These are phyloP conservation scores for Pontederia crassipes DNA, from an alignment of 176 grass and related monocot species.

Conservation along the genomic window DNA sequence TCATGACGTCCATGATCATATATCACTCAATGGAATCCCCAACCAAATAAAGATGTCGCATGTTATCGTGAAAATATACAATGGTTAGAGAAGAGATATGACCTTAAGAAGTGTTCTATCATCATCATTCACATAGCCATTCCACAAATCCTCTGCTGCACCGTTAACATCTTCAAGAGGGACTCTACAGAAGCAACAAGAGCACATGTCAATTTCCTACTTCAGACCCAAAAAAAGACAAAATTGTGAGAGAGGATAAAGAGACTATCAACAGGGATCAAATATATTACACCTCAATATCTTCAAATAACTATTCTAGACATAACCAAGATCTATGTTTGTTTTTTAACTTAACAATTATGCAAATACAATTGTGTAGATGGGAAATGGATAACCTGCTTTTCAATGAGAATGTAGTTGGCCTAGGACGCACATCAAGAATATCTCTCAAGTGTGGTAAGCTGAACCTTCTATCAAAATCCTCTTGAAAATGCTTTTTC, in stretches of 20 bases:
- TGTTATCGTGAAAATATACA: background rate
- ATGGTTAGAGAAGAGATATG: background rate
- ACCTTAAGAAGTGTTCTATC: constrained; percentile 95
- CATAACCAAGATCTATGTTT: background rate
- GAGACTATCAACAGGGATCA: no score
- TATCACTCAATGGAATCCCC: no score
- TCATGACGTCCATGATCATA: no score
- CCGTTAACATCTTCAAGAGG: constrained; percentile 51
- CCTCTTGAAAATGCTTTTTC: constrained; percentile 78
- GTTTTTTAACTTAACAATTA: background rate
- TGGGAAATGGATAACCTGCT: constrained; percentile 38
- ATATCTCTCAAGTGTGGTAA: constrained; percentile 84
- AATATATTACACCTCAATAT: no score
- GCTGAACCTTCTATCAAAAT: constrained; percentile 62
- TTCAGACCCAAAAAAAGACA: no score
- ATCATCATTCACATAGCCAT: constrained; percentile 92
- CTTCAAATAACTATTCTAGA: no score
- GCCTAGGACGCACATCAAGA: constrained; percentile 58
- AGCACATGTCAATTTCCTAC: background rate
- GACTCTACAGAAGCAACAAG: constrained; percentile 31
- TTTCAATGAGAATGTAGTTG: constrained; percentile 82
- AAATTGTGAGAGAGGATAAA: no score
- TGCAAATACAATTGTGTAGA: background rate
- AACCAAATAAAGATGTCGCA: no score
- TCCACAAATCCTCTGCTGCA: constrained; percentile 39